Evolutionary conservation across 2,329 filamentous ascomycete genomes (phyloP).

Genomic region (Scytalidium sp.): DNA sequence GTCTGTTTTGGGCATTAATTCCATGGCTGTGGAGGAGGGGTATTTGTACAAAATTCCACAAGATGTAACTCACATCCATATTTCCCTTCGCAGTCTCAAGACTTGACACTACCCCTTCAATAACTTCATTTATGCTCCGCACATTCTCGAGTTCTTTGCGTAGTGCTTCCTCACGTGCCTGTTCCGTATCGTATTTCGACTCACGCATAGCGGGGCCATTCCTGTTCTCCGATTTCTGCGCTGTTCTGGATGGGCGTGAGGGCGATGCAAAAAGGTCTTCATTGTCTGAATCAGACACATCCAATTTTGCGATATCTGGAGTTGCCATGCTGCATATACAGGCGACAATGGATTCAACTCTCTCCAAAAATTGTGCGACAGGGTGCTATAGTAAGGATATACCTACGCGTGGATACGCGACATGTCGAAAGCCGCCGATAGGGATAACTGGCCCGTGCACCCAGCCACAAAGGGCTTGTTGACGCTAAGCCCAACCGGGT

Average conservation of each 20-base stretch:
- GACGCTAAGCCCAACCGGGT: background rate
- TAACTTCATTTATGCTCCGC: slow-evolving; percentile 80
- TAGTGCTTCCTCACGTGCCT: slow-evolving; percentile 70
- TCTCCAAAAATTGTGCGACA: background rate
- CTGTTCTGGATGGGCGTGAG: slow-evolving; percentile 32
- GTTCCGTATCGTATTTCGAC: slow-evolving; percentile 58
- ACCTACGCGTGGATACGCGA: background rate
- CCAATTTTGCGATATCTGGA: slow-evolving; percentile 47
- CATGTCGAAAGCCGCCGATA: background rate
- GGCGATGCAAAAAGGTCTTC: slow-evolving; percentile 59
- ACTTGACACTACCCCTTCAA: slow-evolving; percentile 73
- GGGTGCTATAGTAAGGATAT: background rate
- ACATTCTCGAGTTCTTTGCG: slow-evolving; percentile 79
- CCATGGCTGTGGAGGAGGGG: slow-evolving; percentile 1
- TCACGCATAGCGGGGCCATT: slow-evolving; percentile 30
- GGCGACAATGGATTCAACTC: background rate
- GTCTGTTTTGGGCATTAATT: slow-evolving; percentile 49
- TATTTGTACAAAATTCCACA: background rate
- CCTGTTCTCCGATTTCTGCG: slow-evolving; percentile 20
- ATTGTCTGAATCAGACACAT: slow-evolving; percentile 51
- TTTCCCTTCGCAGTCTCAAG: slow-evolving; percentile 71
- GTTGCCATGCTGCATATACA: slow-evolving; percentile 25
- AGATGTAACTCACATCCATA: slow-evolving; percentile 60
- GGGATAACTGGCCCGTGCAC: background rate
- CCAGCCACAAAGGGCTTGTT: background rate